These are phyloP conservation scores for Penicillium macrosclerotiorum DNA, from an alignment of 495 filamentous ascomycete genomes.

Conservation along the genomic window DNA sequence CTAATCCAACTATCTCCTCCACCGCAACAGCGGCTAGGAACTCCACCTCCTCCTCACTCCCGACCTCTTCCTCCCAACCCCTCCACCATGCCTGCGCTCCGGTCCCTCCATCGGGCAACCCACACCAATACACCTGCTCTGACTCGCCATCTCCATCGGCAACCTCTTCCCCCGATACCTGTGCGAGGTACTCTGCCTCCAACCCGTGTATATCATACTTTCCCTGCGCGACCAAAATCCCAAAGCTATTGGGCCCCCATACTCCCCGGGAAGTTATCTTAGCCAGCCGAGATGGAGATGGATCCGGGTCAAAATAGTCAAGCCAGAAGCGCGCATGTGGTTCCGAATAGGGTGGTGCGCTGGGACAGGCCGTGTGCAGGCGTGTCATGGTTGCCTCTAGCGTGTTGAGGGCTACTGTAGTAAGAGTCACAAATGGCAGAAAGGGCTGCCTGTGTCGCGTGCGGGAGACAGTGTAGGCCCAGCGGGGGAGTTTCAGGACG, in stretches of 20 bases:
- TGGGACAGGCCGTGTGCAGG: slow-evolving; percentile 14
- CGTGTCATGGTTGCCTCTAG: slow-evolving; percentile 21
- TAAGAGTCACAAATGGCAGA: slow-evolving; percentile 17
- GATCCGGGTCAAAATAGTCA: slow-evolving; percentile 4
- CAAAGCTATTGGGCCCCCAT: slow-evolving; percentile 14
- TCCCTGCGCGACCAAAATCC: slow-evolving; percentile 17
- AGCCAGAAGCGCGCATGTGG: slow-evolving; percentile 26
- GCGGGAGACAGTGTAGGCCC: slow-evolving; percentile 16
- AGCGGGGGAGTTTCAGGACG: slow-evolving; percentile 11
- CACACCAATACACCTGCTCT: slow-evolving; percentile 21
- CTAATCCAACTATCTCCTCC: slow-evolving; percentile 17
- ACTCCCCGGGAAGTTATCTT: not conserved
- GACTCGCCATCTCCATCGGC: slow-evolving; percentile 16
- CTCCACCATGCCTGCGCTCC: slow-evolving; percentile 18
- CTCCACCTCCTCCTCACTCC: slow-evolving; percentile 25
- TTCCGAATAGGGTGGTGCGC: slow-evolving; percentile 20
- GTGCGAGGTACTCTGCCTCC: slow-evolving; percentile 18
- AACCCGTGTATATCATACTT: slow-evolving; percentile 19
- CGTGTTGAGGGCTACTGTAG: slow-evolving; percentile 20
- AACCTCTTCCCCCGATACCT: slow-evolving; percentile 14
- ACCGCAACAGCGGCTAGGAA: slow-evolving; percentile 26
- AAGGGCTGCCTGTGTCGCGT: slow-evolving; percentile 15
- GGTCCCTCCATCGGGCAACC: slow-evolving; percentile 20
- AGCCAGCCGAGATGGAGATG: not conserved
- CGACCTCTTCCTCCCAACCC: slow-evolving; percentile 25